Evolutionary conservation across 176 grass and related monocot genomes (phyloP), one percentile per base, ranked within the genome.

Genomic region (Carex myosuroides): DNA sequence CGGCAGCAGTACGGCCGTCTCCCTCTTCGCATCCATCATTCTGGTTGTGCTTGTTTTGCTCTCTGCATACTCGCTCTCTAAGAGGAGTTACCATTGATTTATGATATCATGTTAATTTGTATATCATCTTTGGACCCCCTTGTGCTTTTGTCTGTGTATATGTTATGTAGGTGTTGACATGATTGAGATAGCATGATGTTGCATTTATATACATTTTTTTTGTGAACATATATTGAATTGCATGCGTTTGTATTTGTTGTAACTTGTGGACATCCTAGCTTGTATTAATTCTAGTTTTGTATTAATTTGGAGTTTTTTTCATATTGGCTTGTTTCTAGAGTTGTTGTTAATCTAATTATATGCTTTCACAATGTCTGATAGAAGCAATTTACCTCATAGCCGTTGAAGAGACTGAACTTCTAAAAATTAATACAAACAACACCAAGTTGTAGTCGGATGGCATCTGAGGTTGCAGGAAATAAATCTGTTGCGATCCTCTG

Each of bases 1-100:
- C 6, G 94, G 88, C 9, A 33, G 6, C 78, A 70, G 92, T 55
- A 61, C 62, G 1, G 2, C 11, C 35, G 64, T 97, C 10, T 82
- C 65, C 13, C 85, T 97, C 69, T 0, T 89, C 20, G 92, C 88
- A 20, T 89, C 92, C 5, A 24, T 94, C 70, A 4, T 88, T 82
- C 87, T 97, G 8, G 37, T 92, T 39, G 20, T 90, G 8, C 91
- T 97, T 32, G 81, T 88, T 16, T 10, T 22, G 5, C 63, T 92
- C 77, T 92, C 93, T 21, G 82, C 92, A 4, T 46, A 85, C 84
- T 81, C 89, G 24, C 86, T 97, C 4, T 89, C 84, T 70, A 88
- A 89, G 56, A 87, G 92, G 64, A 90, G 50, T 35, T 84, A 69
- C 80, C 89, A 88, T 75, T 70, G 55, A 58, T 84, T 22, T 6